Conservation (phyloP, 805 yeast genomes). For the Candida ovalis region DNA sequence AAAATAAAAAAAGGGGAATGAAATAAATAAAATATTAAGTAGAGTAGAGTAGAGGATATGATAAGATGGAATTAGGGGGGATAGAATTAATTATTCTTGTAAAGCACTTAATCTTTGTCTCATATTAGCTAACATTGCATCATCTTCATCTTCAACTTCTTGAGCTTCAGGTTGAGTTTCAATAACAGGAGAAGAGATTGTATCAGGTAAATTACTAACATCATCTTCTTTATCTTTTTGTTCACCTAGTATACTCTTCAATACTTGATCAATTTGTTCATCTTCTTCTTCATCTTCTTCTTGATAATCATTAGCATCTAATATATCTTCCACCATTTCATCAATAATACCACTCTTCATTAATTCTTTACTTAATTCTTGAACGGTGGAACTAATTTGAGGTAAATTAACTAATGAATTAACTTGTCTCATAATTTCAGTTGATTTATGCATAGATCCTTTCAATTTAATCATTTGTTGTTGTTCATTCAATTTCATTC, state of each 20-base stretch:
- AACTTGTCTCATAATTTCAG: conserved; percentile 85
- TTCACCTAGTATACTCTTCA: conserved; percentile 42
- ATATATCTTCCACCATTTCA: conserved; percentile 91
- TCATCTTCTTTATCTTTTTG: conserved; percentile 8
- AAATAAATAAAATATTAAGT: no score
- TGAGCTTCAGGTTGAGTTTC: conserved; percentile 19
- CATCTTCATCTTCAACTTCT: conserved; percentile 60
- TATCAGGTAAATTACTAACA: conserved; percentile 11
- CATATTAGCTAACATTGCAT: conserved; percentile 77
- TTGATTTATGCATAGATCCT: conserved; percentile 72
- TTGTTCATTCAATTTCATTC: conserved; percentile 87
- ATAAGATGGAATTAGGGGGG: neutral
- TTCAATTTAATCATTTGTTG: conserved; percentile 81
- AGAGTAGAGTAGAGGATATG: no score
- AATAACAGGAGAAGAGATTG: conserved; percentile 14
- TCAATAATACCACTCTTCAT: conserved; percentile 83
- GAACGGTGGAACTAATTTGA: conserved; percentile 75
- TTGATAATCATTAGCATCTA: conserved; percentile 65
- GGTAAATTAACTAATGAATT: conserved; percentile 76
- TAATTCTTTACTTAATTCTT: conserved; percentile 80
- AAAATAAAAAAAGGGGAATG: no score
- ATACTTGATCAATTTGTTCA: conserved; percentile 60
- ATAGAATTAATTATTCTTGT: conserved; percentile 54
- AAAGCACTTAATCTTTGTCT: conserved; percentile 82
- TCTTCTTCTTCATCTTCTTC: conserved; percentile 61